phyloP scores from a whole-genome alignment of 768 basidiomycete species.

The Pseudohyphozyma bogoriensis region DNA sequence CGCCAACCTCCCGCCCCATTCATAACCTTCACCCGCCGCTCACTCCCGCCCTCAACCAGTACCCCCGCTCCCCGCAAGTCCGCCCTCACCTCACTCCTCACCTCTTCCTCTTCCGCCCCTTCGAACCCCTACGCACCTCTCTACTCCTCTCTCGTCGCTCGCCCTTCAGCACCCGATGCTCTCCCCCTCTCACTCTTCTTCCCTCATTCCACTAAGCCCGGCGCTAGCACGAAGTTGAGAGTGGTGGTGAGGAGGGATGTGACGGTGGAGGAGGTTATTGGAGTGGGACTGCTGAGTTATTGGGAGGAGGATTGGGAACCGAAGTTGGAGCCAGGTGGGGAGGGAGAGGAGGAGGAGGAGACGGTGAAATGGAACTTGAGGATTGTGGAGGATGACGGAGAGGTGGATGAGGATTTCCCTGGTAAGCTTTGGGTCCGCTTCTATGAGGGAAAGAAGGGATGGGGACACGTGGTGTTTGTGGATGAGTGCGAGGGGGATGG shows the following conservation, averaged over 20 bases:
- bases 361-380: constrained; percentile 84
- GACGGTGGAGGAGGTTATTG: constrained; percentile 89
- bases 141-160: constrained; percentile 58
- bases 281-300: constrained; percentile 81
- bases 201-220: constrained; percentile 61
- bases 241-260: constrained; percentile 76
- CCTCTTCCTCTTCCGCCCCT: constrained; percentile 4
- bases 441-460: too few species aligned
- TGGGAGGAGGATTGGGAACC: constrained; percentile 82
- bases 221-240: constrained; percentile 56
- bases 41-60: background rate
- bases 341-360: constrained; percentile 44
- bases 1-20: background rate
- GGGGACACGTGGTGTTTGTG: too few species aligned
- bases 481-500: background rate
- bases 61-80: background rate
- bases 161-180: constrained; percentile 50
- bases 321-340: constrained; percentile 48
- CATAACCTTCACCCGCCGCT: background rate
- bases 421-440: constrained; percentile 48
- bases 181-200: constrained; percentile 69
- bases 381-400: constrained; percentile 94
- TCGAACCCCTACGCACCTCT: constrained; percentile 80
- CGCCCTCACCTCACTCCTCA: constrained; percentile 18
- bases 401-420: constrained; percentile 97